Conservation (phyloP, 352 stramenopile species). For the Phytopythium ostracodes region DNA sequence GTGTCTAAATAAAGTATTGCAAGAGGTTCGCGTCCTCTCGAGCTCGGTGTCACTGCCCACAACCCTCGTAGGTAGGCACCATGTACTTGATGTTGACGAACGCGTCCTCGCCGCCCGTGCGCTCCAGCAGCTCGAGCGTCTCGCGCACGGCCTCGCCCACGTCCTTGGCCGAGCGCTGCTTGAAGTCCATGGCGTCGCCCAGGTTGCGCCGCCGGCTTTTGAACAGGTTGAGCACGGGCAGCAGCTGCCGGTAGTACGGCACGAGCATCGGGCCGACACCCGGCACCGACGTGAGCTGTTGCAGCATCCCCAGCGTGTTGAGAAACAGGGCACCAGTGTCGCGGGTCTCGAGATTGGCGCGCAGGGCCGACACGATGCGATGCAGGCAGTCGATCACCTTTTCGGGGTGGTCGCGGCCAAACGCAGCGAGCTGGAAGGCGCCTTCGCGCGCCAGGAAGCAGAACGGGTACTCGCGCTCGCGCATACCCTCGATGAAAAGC, state of each 20-base stretch:
- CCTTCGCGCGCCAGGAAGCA: slow-evolving; percentile 80
- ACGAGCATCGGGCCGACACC: slow-evolving; percentile 83
- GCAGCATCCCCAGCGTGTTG: slow-evolving; percentile 52
- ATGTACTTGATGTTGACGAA: slow-evolving; percentile 97
- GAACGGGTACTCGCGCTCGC: slow-evolving; percentile 69
- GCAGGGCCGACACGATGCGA: slow-evolving; percentile 58
- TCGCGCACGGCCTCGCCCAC: slow-evolving; percentile 83
- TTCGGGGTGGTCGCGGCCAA: slow-evolving; percentile 50
- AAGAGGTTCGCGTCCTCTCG: not conserved
- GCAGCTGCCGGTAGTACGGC: slow-evolving; percentile 89
- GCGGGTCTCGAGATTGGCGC: slow-evolving; percentile 66
- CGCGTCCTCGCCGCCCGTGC: slow-evolving; percentile 79
- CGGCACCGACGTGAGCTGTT: slow-evolving; percentile 45
- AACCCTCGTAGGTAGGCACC: slow-evolving; percentile 92
- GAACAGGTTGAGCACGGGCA: slow-evolving; percentile 89
- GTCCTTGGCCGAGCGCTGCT: slow-evolving; percentile 75
- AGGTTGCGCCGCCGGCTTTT: slow-evolving; percentile 88
- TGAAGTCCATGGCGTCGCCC: slow-evolving; percentile 90
- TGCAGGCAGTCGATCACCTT: slow-evolving; percentile 69
- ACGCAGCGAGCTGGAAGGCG: slow-evolving; percentile 76
- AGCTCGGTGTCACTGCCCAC: not conserved
- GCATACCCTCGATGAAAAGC: slow-evolving; percentile 90
- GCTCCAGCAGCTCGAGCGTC: slow-evolving; percentile 87
- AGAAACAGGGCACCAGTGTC: slow-evolving; percentile 41
- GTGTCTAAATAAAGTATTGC: not conserved